Evolutionary conservation across 2,329 filamentous ascomycete species (phyloP), one percentile per base, ranked within the genome.

Genomic region (Leptographium galeiforme): DNA sequence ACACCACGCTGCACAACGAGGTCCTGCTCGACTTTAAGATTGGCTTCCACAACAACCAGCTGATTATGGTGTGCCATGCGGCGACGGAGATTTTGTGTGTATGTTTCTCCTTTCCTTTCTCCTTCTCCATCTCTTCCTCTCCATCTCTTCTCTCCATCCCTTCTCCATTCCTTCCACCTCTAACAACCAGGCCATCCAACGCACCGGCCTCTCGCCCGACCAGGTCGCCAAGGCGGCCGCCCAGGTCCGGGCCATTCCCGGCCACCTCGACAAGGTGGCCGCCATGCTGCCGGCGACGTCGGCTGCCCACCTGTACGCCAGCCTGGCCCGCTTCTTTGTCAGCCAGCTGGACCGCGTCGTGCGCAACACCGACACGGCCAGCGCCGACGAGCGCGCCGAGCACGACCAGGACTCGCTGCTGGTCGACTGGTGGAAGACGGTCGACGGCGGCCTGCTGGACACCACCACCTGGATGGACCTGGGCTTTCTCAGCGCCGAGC

Each of bases 21-120:
- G 36, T 55, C 6, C 25, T 62, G 41, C 41, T 50, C 0, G 58
- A 63, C 8, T 50, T 61, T 10, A 55, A 56, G 50, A 36, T 61
- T 8, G 61, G 61, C 7, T 58, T 58, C 49, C 60, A 63, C 44
- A 63, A 62, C 52, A 63, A 63, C 48, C 59, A 61, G 34, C 56
- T 61, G 8, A 61, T 61, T 30, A 62, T 61, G 57, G 57, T 62
- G n/a, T 61, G 57, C 48, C 61, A 63, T 38, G 60, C 61, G 2
- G 59, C 57, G 13, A 60, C 60, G 0, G 61, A 63, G 53, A 58
- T 62, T 25, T 44, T 58, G 4, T 55, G 57, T 18, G 51, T 53
- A n/a, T 1, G 51, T 47, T 16, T n/a, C 49, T 16, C 25, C 25
- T 33, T 16, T 18, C 18, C 47, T 40, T n/a, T 16, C 32, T n/a